phyloP scores from a whole-genome alignment of 257 asterid species.

The Vinca minor region DNA sequence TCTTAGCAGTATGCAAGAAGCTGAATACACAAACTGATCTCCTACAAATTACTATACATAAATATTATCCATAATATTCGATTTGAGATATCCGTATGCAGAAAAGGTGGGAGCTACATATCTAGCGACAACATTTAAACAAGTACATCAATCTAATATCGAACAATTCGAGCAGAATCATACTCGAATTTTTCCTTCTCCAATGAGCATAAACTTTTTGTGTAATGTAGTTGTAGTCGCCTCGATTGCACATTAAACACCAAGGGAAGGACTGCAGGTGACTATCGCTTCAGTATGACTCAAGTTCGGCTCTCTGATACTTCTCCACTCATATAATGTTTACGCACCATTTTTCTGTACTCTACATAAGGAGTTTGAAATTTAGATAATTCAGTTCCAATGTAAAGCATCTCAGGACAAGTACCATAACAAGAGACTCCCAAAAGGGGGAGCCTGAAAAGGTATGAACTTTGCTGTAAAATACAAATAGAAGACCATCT shows the following conservation, averaged over 20 bases:
- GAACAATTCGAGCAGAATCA: conserved; percentile 4
- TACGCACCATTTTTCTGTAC: conserved; percentile 53
- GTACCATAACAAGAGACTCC: background rate
- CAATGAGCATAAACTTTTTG: too few relatives aligned
- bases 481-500: background rate
- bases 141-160: background rate
- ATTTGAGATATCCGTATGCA: conserved; percentile 4
- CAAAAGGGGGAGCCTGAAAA: too few relatives aligned
- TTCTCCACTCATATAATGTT: conserved; percentile 44
- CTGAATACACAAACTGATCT: too few relatives aligned
- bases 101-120: background rate
- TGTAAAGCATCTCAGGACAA: too few relatives aligned
- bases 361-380: conserved; percentile 35
- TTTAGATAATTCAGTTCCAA: background rate
- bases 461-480: background rate
- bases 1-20: too few relatives aligned
- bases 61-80: background rate
- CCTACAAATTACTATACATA: background rate
- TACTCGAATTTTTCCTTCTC: background rate
- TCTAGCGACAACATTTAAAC: background rate
- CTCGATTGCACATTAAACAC: background rate
- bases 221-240: background rate
- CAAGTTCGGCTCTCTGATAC: conserved; percentile 35
- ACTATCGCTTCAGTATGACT: background rate
- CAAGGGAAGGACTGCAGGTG: background rate